Evolutionary conservation across 192 early-diverging fungal species (phyloP).

Genomic region (Phlyctochytrium bullatum): DNA sequence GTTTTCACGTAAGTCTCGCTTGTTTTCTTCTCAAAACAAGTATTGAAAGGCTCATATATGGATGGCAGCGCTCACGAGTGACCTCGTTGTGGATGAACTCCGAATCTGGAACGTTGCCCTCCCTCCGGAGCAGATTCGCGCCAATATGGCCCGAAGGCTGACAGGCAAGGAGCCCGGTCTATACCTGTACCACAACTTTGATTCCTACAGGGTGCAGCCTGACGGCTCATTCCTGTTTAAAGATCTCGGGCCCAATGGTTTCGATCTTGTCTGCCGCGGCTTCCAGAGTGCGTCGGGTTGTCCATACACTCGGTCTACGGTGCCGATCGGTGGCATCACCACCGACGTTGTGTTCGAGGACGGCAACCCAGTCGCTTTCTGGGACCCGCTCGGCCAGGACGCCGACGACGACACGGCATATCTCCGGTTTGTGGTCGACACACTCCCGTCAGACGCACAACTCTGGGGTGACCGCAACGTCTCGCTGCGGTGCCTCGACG

Average conservation of each 20-base stretch:
- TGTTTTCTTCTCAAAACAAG: no score
- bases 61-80: not conserved
- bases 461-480: not conserved
- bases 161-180: not conserved
- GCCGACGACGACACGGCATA: constrained; percentile 4
- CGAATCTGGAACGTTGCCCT: not conserved
- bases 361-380: not conserved
- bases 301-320: no score
- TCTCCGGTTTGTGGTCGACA: constrained; percentile 7
- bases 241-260: not conserved
- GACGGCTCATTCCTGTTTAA: constrained; percentile 2
- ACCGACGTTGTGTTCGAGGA: not conserved
- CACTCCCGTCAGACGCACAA: not conserved
- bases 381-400: not conserved
- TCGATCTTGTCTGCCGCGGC: not conserved
- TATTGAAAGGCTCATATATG: no score
- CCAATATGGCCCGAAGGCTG: not conserved
- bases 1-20: no score
- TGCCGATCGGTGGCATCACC: no score
- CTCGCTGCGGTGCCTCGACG: not conserved
- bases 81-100: constrained; percentile 1
- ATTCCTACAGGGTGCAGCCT: not conserved
- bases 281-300: no score
- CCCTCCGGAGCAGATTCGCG: not conserved
- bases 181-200: constrained; percentile 1